Base-by-base conservation (phyloP, 371 early-diverging fungal species). In the Lichtheimia ornata region DNA sequence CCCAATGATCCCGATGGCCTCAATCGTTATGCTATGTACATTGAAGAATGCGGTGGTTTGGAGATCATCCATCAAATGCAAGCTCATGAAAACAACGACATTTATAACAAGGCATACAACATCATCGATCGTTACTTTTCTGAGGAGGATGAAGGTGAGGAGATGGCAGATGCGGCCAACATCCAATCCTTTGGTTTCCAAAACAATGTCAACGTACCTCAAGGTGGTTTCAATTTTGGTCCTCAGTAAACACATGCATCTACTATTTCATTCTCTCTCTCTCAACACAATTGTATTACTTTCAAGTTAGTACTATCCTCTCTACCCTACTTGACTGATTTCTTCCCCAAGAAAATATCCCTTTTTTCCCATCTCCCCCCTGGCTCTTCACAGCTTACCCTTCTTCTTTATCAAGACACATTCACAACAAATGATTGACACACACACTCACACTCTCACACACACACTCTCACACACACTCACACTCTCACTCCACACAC, bases 121-220 rank as follows among this genome's bases (percentile, higher is more conserved):
- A 91, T 98, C 70, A 94, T 99, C 59, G 96, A 96, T 72, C 92
- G 89, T 73, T 98, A 96, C 84, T 98, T 96, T 76, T 79, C 71
- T 41, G 94, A 94, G 42, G 80, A 74, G 20, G 95, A 95, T 5
- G 94, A 91, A 4, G 94, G 90, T 50, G 91, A 88, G 40, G 64
- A 42, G 15, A 44, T 64, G 52, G 45, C 55, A 5, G 59, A 51
- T 25, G 58, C 20, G 3, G 35, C 9, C 24, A 56, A 59, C 24
- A 22, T 28, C 6, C 52, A 59, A 50, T 17, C 57, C 4, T 66
- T 66, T 50, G 52, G 43, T 18, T 66, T 66, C 55, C 62, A 61
- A 41, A 42, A 50, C n/a, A 56, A 62, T 17, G 58, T 62, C 62
- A 59, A 65, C 35, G 53, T 61, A 22, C 66, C 61, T 40, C 66